A percentile compares a stretch with the other conserved stretches of the same genome.
Conservation (phyloP, 2,329 filamentous ascomycete species). For the Waltergamsia citrina region DNA sequence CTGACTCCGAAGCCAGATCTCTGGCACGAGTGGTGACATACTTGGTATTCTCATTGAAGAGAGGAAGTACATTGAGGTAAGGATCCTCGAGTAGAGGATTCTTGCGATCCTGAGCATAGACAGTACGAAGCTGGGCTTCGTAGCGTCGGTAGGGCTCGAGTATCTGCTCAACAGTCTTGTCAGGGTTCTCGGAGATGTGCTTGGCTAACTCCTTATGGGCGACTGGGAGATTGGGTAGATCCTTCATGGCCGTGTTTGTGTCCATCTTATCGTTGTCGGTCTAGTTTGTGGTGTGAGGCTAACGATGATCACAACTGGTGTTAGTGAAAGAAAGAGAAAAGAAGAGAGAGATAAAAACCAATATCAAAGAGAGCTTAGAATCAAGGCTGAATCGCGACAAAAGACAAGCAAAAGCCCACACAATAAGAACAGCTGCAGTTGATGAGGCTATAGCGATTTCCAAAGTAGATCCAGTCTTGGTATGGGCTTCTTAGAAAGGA, state of each 20-base stretch:
- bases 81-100: conserved; percentile 47
- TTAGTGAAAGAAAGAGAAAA: background rate
- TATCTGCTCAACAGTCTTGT: conserved; percentile 45
- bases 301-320: background rate
- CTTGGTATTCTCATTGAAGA: conserved; percentile 49
- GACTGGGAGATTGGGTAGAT: conserved; percentile 35
- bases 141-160: conserved; percentile 58
- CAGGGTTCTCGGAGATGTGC: conserved; percentile 45
- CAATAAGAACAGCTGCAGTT: no score
- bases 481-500: no score
- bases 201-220: conserved; percentile 32
- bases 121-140: conserved; percentile 54
- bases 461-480: no score
- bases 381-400: no score
- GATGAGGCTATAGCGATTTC: no score
- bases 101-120: conserved; percentile 59
- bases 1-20: conserved; percentile 44
- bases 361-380: no score
- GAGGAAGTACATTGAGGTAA: conserved; percentile 53
- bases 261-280: background rate
- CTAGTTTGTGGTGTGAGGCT: background rate
- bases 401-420: no score
- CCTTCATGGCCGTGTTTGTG: conserved; percentile 21
- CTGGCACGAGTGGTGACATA: conserved; percentile 54
- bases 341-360: no score